phyloP scores from a whole-genome alignment of 306 rosid species.

The Sindora glabra region DNA sequence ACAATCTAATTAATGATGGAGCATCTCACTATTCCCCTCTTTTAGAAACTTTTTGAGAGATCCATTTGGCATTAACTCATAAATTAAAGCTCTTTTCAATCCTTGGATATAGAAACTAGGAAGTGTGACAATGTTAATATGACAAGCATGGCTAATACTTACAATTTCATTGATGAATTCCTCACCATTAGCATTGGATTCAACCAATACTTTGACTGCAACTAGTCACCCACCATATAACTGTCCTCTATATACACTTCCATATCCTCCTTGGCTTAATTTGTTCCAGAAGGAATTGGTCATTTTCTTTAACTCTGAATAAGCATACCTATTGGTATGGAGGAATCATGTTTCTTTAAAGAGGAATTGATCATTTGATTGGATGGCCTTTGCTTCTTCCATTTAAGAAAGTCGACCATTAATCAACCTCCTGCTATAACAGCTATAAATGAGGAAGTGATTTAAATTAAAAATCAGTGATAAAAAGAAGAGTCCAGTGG shows the following conservation, averaged over 20 bases:
- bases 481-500: no score
- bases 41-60: conserved; percentile 22
- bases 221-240: background rate
- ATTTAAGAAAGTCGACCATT: background rate
- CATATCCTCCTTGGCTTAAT: conserved; percentile 31
- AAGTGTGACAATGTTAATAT: conserved; percentile 15
- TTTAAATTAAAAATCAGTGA: no score
- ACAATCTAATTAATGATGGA: background rate
- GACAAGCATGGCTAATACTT: conserved; percentile 18
- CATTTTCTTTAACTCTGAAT: conserved; percentile 11
- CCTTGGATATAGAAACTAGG: conserved; percentile 20
- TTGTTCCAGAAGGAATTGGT: conserved; percentile 16
- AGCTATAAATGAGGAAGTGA: no score
- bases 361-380: background rate
- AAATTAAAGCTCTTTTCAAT: conserved; percentile 19
- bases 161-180: conserved; percentile 34
- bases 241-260: conserved; percentile 23
- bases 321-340: conserved; percentile 1
- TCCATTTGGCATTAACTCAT: conserved; percentile 24
- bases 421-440: no score
- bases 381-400: background rate
- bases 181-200: conserved; percentile 1
- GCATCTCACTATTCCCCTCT: background rate
- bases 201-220: conserved; percentile 24
- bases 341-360: background rate